Percentiles rank a stretch among this genome's conserved stretches.
These are phyloP conservation scores for Xenosphaeropsis pyriputrescens DNA, from an alignment of 2,329 filamentous ascomycete species.

Conservation along the genomic window DNA sequence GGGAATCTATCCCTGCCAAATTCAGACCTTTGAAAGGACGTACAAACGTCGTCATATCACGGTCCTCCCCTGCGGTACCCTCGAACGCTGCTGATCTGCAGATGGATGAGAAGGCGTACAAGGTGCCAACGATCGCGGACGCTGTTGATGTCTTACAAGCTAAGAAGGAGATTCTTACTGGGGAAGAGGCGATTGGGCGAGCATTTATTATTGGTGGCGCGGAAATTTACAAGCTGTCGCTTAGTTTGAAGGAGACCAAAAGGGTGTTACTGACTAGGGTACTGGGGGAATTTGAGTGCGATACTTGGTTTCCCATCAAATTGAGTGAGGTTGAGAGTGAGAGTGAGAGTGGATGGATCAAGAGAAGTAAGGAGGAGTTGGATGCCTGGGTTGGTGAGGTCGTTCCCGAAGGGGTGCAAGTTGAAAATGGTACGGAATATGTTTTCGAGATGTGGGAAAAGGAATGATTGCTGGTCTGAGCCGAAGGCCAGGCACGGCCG, in stretches of 20 bases:
- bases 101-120: background rate
- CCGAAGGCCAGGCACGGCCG: too few relatives aligned
- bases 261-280: constrained; percentile 60
- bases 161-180: background rate
- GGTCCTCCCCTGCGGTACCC: background rate
- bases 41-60: constrained; percentile 67
- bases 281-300: constrained; percentile 56
- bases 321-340: constrained; percentile 22
- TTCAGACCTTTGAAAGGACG: constrained; percentile 71
- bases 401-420: constrained; percentile 36
- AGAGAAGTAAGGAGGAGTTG: constrained; percentile 34
- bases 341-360: constrained; percentile 32
- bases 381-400: constrained; percentile 52
- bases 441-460: constrained; percentile 55
- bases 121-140: too few relatives aligned
- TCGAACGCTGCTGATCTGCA: background rate
- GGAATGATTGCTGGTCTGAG: background rate
- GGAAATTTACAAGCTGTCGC: constrained; percentile 64
- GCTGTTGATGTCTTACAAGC: too few relatives aligned
- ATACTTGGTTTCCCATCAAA: constrained; percentile 56
- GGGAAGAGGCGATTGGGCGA: constrained; percentile 4
- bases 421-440: constrained; percentile 51
- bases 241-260: constrained; percentile 40
- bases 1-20: constrained; percentile 70
- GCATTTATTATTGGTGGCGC: constrained; percentile 85